phyloP scores from a whole-genome alignment of 148 eudicot species.

The Diospyros lotus region DNA sequence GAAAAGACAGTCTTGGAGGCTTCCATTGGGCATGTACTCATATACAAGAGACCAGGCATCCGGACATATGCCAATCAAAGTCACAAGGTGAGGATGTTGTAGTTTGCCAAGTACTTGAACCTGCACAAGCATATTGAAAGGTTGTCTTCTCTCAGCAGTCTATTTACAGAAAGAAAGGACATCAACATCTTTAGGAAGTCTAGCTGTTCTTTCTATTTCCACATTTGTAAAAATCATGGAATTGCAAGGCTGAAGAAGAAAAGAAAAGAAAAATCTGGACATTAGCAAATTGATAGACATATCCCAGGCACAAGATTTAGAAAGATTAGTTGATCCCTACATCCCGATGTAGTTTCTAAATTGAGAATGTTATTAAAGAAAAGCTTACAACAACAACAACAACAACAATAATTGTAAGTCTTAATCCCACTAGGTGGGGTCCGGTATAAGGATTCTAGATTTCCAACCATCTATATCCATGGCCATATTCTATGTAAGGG shows the following conservation, averaged over 20 bases:
- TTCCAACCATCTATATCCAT: too few relatives aligned
- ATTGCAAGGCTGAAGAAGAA: background rate
- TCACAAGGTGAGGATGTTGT: slow-evolving; percentile 67
- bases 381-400: too few relatives aligned
- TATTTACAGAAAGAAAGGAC: background rate
- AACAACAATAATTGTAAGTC: too few relatives aligned
- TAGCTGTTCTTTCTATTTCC: background rate
- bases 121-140: slow-evolving; percentile 27
- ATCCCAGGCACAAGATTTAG: background rate
- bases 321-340: background rate
- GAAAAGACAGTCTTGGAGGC: slow-evolving; percentile 44
- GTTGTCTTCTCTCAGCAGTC: background rate
- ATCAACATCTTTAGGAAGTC: slow-evolving; percentile 1
- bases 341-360: background rate
- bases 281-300: background rate
- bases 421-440: too few relatives aligned
- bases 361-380: background rate
- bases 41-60: slow-evolving; percentile 76
- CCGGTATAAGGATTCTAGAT: too few relatives aligned
- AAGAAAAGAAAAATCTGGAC: background rate
- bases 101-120: slow-evolving; percentile 59
- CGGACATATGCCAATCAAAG: slow-evolving; percentile 64
- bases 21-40: slow-evolving; percentile 62
- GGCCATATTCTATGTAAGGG: too few relatives aligned
- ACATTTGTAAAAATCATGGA: background rate